phyloP scores from a whole-genome alignment of 768 basidiomycete species.

The Agrocybe pediades region DNA sequence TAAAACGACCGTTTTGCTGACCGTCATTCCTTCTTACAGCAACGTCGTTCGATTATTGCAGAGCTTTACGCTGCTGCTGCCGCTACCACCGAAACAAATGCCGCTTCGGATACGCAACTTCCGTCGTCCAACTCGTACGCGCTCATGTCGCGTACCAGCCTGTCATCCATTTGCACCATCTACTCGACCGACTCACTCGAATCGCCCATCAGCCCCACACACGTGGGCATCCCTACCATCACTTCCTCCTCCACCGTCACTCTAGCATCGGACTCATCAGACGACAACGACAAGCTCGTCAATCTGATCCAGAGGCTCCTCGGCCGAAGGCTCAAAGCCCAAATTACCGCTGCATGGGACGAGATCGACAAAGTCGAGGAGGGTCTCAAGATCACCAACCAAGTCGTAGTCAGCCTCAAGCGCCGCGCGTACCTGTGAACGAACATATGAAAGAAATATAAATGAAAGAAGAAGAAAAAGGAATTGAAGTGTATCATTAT shows the following conservation, averaged over 20 bases:
- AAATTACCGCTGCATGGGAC: constrained; percentile 54
- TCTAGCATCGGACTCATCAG: no score
- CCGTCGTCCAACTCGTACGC: constrained; percentile 28
- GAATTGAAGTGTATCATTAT: background rate
- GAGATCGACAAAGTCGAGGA: constrained; percentile 60
- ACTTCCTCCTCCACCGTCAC: constrained; percentile 17
- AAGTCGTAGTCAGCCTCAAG: constrained; percentile 60
- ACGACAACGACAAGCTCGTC: constrained; percentile 69
- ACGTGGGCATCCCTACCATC: constrained; percentile 49
- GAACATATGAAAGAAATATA: constrained; percentile 4
- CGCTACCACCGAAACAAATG: background rate
- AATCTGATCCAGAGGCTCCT: constrained; percentile 63
- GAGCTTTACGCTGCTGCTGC: constrained; percentile 38
- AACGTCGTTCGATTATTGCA: constrained; percentile 48
- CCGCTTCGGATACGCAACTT: constrained; percentile 18
- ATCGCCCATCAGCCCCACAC: constrained; percentile 49
- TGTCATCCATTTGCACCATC: constrained; percentile 43
- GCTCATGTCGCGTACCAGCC: constrained; percentile 39
- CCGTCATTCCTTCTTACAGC: constrained; percentile 37
- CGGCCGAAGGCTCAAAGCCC: constrained; percentile 63
- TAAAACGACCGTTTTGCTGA: no score
- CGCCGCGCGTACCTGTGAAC: constrained; percentile 45
- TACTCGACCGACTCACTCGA: constrained; percentile 40
- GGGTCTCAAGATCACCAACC: constrained; percentile 69
- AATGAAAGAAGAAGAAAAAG: constrained; percentile 6